Evolutionary conservation across 768 basidiomycete genomes (phyloP), one percentile per base, ranked within the genome.

Genomic region (Paxillus involutus): DNA sequence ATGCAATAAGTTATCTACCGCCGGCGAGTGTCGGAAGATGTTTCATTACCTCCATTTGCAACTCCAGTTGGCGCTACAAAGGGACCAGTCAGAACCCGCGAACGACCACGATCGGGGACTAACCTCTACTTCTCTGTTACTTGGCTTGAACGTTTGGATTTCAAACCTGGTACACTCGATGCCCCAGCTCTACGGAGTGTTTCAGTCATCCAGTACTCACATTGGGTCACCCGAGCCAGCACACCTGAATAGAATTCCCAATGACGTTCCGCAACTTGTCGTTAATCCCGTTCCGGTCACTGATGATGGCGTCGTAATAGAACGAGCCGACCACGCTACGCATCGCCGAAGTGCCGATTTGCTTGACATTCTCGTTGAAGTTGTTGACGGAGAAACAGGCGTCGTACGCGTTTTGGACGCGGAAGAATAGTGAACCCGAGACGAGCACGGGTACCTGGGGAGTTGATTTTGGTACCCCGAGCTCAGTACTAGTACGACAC

Each of bases 41-140:
- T 36, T 9, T 4, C n/a, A 48, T 35, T 24, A 48, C 48, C 48
- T 49, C 80, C 80, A 82, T 82, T 62, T 82, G 80, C 11, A 83
- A 72, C 56, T 83, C 81, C 2, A 83, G 74, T 76, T 83, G 81
- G n/a, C 79, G 74, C 79, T 80, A 51, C 4, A 33, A 13, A 40
- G 19, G 17, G 30, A 41, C 26, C 24, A 29, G 41, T 29, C 14
- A 45, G 51, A 5, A 37, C 37, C 7, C 2, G 16, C 36, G 21
- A 3, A 17, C 14, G 3, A 24, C 14, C 24, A 41, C 21, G 10
- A 41, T 13, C 17, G 13, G 16, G 17, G 24, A 56, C 67, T 19
- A 45, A 79, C 78, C 71, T 83, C 82, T 21, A 83, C 80, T 59
- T 82, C 80, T n/a, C 80, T 74, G 50, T 83, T 83, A 4, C 78